Evolutionary conservation across 2,329 filamentous ascomycete genomes (phyloP), one percentile per base, ranked within the genome.

Genomic region (Diaporthe destruens): DNA sequence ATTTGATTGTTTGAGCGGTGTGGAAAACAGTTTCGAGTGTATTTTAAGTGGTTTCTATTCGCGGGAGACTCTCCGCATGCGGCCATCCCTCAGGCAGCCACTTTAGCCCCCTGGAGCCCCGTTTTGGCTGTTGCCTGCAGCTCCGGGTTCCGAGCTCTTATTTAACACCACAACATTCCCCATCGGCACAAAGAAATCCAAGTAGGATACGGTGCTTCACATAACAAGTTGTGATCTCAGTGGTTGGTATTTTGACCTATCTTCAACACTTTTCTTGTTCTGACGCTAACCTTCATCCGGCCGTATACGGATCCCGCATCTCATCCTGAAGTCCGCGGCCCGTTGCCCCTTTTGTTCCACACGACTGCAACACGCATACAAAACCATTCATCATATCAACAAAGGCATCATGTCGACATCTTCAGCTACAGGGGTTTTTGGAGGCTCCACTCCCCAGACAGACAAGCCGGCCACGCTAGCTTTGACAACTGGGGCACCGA

Each of bases 71-170:
- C n/a, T 9, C 32, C 32, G 20, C 61, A 16, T 66, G 44, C 44
- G 11, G 29, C 12, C 6, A 47, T 65, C 44, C 32, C 1, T 20
- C n/a, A 66, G 61, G 61, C 61, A 66, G n/a, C 61, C 61, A 49
- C 16, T 39, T 66, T 3, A 39, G n/a, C 11, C 12, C 61, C 32
- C 61, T n/a, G n/a, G n/a, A n/a, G n/a, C n/a, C n/a, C n/a, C n/a
- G 12, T 66, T 66, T 39, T 53, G 44, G 47, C 47, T 39, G 61
- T 66, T 66, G 61, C 61, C 61, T 66, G 47, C 47, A 12, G 20
- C 20, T 14, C 25, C 6, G 23, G 12, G 2, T 5, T 36, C 29
- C n/a, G 36, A 23, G 25, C 34, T 49, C 20, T 49, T 34, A 16
- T n/a, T n/a, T n/a, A n/a, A 11, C 20, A 63, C 11, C 29, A 16